Evolutionary conservation across 108 stramenopile genomes (phyloP).

Genomic region (Nitzschia palea): DNA sequence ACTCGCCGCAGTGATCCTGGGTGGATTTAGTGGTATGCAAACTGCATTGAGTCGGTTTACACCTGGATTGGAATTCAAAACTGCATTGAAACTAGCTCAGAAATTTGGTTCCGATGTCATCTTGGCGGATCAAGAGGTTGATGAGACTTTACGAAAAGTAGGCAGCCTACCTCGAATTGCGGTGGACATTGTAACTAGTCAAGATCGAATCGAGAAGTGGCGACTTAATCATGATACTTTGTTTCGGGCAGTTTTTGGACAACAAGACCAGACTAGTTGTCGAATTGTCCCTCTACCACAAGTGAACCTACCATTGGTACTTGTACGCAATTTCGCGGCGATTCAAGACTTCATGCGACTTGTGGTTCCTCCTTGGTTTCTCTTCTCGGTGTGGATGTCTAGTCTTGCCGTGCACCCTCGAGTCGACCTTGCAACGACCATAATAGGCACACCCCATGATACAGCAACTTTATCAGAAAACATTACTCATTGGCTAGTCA

Average conservation of each 20-base stretch:
- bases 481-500: conserved; percentile 10
- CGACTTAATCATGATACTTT: background rate
- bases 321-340: conserved; percentile 35
- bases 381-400: conserved; percentile 8
- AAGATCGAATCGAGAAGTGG: conserved; percentile 3
- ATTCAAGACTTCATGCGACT: conserved; percentile 34
- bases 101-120: conserved; percentile 32
- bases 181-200: conserved; percentile 3
- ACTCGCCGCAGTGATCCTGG: conserved; percentile 37
- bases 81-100: conserved; percentile 26
- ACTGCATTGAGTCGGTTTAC: conserved; percentile 37
- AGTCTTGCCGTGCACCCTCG: background rate
- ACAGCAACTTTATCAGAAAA: background rate
- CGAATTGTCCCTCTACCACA: conserved; percentile 5
- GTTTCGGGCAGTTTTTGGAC: background rate
- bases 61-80: conserved; percentile 48
- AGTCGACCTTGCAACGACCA: background rate
- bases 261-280: background rate
- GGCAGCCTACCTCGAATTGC: conserved; percentile 31
- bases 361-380: conserved; percentile 23
- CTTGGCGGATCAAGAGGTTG: conserved; percentile 43
- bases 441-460: background rate
- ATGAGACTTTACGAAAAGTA: conserved; percentile 36
- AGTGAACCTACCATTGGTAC: conserved; percentile 16
- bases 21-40: conserved; percentile 29